Base-by-base conservation (phyloP, 2,329 filamentous ascomycete species). In the Huntiella decipiens region DNA sequence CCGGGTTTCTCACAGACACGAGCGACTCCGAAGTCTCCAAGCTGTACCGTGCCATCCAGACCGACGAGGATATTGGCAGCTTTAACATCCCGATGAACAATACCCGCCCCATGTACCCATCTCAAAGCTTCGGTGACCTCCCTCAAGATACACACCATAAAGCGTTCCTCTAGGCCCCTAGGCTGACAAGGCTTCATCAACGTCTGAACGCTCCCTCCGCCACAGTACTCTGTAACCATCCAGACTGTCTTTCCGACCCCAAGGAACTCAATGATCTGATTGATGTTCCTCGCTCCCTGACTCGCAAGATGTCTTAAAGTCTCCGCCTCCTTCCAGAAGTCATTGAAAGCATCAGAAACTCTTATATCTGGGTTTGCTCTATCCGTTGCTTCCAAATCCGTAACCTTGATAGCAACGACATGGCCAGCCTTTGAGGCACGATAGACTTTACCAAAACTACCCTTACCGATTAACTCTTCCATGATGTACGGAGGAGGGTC, bases 191-290 rank as follows among this genome's bases (percentile, higher is more conserved):
- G 75, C 56, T 71, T 74, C 75, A 79, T 78, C 49, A 73, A 70
- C 51, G 71, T 87, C 52, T 73, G 79, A 58, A 92, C 79, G 58
- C 83, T 91, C 42, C 84, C 84, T 51, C 84, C 84, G 4, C 80
- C 82, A 54, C 83, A 87, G 59, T 87, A 86, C 61, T 91, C 82
- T 49, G 81, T 87, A 47, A 91, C 75, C 65, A 91, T 83, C 84
- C 84, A 92, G 64, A 92, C 78, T 50, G 83, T 74, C 53, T 81
- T 77, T 37, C 81, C 80, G 34, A 88, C 75, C 6, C 81, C 76
- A 15, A 87, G 68, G 4, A 82, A 82, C 53, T 87, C 82, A 54
- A 87, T 77, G 44, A 88, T 79, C 54, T 78, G 72, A 57, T 88
- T 91, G 62, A 92, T 77, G 56, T 88, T 88, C 53, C 73, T 72